These are phyloP conservation scores for Tardiomyces blankii DNA, from an alignment of 1,139 yeast species.

Conservation along the genomic window DNA sequence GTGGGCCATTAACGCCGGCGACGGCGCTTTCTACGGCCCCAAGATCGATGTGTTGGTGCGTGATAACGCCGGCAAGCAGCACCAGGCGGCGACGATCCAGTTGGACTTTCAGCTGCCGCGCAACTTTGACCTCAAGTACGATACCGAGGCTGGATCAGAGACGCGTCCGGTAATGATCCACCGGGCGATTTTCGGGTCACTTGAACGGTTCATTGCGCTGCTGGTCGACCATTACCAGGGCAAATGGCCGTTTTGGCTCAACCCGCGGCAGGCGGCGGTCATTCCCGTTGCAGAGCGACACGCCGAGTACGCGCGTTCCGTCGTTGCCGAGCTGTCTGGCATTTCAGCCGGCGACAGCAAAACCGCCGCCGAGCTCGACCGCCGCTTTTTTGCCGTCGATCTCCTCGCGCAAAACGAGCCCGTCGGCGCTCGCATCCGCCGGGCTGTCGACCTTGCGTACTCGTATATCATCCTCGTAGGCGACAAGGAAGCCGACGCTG, in stretches of 20 bases:
- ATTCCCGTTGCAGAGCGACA: conserved; percentile 67
- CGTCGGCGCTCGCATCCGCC: conserved; percentile 69
- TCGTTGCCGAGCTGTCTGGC: conserved; percentile 41
- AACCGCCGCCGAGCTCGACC: neutral
- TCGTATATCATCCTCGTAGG: conserved; percentile 79
- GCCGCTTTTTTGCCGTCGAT: conserved; percentile 53
- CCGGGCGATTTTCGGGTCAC: conserved; percentile 89
- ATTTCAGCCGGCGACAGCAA: conserved; percentile 29
- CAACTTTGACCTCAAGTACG: conserved; percentile 63
- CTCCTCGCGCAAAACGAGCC: conserved; percentile 67
- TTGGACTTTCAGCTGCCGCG: conserved; percentile 90
- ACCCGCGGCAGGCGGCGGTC: conserved; percentile 85
- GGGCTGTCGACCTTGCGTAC: conserved; percentile 66
- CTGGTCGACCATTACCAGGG: conserved; percentile 86
- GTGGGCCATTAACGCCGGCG: conserved; percentile 79
- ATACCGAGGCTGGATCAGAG: conserved; percentile 10
- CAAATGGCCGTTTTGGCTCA: conserved; percentile 97
- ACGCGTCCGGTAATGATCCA: conserved; percentile 80
- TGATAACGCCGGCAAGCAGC: conserved; percentile 75
- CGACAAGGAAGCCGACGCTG: conserved; percentile 60
- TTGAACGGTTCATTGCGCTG: conserved; percentile 87
- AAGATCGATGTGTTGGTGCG: conserved; percentile 72
- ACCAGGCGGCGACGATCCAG: conserved; percentile 94
- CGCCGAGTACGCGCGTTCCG: conserved; percentile 39
- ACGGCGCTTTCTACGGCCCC: conserved; percentile 98